Conservation (phyloP, 73 alveolate species). For the Tetrahymena borealis region DNA sequence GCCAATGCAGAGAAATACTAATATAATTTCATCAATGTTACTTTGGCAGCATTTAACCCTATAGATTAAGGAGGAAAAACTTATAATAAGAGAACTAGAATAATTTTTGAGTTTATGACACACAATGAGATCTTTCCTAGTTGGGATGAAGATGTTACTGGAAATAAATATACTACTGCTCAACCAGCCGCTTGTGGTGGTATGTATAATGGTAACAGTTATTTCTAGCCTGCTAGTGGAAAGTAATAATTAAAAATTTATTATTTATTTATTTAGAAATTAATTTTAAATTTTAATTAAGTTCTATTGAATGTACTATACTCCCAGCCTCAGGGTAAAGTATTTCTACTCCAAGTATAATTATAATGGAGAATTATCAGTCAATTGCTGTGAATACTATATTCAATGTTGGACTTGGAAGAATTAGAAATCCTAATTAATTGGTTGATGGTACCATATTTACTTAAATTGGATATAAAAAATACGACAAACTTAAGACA, state of each 20-base stretch:
- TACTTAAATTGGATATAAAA: neutral
- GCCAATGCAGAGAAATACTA: neutral
- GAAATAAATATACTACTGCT: slow-evolving; percentile 14
- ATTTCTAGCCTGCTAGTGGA: neutral
- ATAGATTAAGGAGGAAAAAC: slow-evolving; percentile 8
- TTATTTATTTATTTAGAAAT: neutral
- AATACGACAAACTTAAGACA: neutral
- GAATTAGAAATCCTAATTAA: neutral
- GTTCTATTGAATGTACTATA: slow-evolving; percentile 1
- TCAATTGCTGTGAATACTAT: neutral
- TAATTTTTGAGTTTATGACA: slow-evolving; percentile 24
- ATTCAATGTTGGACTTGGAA: neutral
- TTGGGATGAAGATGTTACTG: slow-evolving; percentile 32
- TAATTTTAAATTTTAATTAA: neutral
- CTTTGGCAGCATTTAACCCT: neutral
- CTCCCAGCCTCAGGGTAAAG: neutral
- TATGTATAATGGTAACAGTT: slow-evolving; percentile 10
- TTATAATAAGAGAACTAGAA: neutral
- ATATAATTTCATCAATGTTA: slow-evolving; percentile 6
- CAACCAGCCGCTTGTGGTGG: slow-evolving; percentile 34
- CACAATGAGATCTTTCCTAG: slow-evolving; percentile 11
- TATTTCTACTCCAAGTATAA: neutral
- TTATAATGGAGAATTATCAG: neutral
- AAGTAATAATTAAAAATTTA: neutral
- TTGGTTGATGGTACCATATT: neutral